phyloP scores from a whole-genome alignment of 164 flowering plant species.

The Aristolochia fimbriata region DNA sequence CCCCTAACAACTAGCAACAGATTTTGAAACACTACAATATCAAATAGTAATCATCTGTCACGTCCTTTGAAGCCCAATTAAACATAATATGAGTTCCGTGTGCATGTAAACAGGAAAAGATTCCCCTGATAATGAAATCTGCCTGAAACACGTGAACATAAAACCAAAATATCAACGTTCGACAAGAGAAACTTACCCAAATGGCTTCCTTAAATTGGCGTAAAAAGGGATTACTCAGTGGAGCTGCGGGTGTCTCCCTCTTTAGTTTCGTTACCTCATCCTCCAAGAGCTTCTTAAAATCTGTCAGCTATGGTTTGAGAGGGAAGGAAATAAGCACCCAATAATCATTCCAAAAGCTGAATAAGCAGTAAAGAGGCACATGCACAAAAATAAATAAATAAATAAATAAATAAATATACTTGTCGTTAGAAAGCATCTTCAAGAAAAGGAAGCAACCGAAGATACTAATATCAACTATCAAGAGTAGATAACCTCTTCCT shows the following conservation, averaged over 20 bases:
- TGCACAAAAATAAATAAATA: neutral
- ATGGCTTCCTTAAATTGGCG: constrained; percentile 80
- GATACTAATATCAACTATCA: neutral
- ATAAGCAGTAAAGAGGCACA: neutral
- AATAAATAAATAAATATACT: neutral
- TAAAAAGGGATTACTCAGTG: constrained; percentile 34
- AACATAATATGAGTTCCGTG: too few relatives aligned
- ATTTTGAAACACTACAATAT: too few relatives aligned
- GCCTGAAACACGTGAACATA: too few relatives aligned
- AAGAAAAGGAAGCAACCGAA: neutral
- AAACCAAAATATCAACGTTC: neutral
- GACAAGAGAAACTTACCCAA: constrained; percentile 47
- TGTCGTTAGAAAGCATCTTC: too few relatives aligned
- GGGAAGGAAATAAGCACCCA: neutral
- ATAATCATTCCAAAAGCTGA: too few relatives aligned
- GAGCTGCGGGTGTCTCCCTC: constrained; percentile 25
- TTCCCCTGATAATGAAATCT: neutral
- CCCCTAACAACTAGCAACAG: too few relatives aligned
- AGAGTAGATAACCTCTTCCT: constrained; percentile 31
- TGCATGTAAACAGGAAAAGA: too few relatives aligned
- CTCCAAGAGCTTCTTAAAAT: constrained; percentile 64
- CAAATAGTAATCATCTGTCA: too few relatives aligned
- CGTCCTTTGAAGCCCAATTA: too few relatives aligned
- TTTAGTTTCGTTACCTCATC: constrained; percentile 38
- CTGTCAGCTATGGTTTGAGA: constrained; percentile 39